Conservation (phyloP, 1,284 basidiomycete species). For the Tilletia indica region DNA sequence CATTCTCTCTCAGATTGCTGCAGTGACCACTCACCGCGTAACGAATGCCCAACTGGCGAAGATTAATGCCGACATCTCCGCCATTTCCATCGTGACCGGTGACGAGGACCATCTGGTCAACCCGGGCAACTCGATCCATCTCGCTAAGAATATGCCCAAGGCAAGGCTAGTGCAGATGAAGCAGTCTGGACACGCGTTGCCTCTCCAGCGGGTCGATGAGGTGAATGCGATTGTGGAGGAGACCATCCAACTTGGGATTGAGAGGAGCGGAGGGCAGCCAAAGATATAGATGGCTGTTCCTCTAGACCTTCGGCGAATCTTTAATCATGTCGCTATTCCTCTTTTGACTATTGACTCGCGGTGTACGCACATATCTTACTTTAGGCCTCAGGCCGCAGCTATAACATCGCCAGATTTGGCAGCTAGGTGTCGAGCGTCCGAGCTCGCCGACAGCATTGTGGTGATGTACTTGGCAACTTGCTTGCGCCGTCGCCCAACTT, state of each 20-base stretch:
- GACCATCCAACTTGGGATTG: not conserved
- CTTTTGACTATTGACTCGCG: too few species aligned
- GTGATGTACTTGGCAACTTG: too few species aligned
- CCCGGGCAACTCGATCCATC: conserved; percentile 63
- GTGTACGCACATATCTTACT: too few species aligned
- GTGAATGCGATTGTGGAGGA: conserved; percentile 28
- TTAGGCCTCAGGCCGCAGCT: too few species aligned
- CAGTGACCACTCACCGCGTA: conserved; percentile 71
- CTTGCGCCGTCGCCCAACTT: too few species aligned
- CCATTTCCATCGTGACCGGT: conserved; percentile 70
- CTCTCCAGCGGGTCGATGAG: conserved; percentile 59
- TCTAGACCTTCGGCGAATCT: too few species aligned
- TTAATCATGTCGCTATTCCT: too few species aligned
- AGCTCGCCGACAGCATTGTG: too few species aligned
- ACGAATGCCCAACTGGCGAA: conserved; percentile 62
- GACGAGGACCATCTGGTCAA: conserved; percentile 71
- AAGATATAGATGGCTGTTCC: too few species aligned
- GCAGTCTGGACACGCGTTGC: conserved; percentile 69
- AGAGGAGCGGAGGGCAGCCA: not conserved
- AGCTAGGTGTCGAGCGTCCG: too few species aligned
- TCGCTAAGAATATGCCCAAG: conserved; percentile 68
- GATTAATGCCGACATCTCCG: conserved; percentile 65
- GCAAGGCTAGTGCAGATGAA: conserved; percentile 69
- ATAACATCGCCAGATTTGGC: too few species aligned
- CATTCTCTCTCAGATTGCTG: conserved; percentile 71